A percentile compares a stretch with the other conserved stretches of the same genome.
Evolutionary conservation across 257 asterid species (phyloP).

Genomic region (Fraxinus cuspidata): DNA sequence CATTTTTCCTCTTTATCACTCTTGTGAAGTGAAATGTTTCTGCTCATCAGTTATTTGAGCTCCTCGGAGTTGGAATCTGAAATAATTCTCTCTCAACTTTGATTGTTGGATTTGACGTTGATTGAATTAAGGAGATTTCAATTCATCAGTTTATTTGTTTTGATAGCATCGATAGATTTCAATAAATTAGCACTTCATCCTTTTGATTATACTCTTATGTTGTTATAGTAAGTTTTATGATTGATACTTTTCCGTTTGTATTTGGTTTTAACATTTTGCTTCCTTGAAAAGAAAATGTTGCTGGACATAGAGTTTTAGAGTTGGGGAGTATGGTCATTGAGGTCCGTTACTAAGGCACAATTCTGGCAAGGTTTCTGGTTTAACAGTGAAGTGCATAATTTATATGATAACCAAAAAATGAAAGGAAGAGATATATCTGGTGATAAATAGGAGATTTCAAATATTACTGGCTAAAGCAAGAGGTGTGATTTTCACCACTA

Average conservation of each 20-base stretch:
- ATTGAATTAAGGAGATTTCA: neutral
- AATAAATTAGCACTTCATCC: neutral
- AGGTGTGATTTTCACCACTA: neutral
- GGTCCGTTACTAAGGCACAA: neutral
- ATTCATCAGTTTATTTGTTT: neutral
- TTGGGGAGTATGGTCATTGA: neutral
- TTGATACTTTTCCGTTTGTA: neutral
- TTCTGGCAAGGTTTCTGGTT: constrained; percentile 6
- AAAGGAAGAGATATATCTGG: neutral
- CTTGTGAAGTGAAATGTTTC: neutral
- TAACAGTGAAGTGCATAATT: neutral
- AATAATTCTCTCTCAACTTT: neutral
- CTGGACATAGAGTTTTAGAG: neutral
- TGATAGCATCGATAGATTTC: neutral
- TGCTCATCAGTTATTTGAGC: neutral
- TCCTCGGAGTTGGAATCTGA: neutral
- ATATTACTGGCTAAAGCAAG: neutral
- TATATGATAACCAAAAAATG: neutral
- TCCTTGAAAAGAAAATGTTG: neutral
- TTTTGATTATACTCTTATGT: constrained; percentile 19
- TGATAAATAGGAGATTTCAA: neutral
- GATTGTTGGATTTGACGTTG: neutral
- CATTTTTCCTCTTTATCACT: constrained; percentile 7
- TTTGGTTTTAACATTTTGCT: neutral
- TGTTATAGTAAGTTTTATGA: neutral